Percentiles rank a stretch among this genome's conserved stretches.
Evolutionary conservation across 2,329 filamentous ascomycete genomes (phyloP).

Genomic region (Aureobasidium sp.): DNA sequence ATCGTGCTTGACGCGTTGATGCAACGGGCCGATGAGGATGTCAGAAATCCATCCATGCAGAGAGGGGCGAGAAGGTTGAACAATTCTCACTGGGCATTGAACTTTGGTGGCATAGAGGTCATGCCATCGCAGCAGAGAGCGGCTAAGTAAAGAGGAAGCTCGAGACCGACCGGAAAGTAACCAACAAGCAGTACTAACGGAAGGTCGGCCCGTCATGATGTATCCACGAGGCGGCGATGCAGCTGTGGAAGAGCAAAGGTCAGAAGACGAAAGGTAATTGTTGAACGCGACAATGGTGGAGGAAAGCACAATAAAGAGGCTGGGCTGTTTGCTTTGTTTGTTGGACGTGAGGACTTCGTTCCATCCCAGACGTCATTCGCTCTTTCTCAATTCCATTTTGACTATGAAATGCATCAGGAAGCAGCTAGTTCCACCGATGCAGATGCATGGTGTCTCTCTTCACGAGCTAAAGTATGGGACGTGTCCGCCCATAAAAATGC

Average conservation of each 20-base stretch:
- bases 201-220: background rate
- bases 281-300: background rate
- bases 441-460: background rate
- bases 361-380: background rate
- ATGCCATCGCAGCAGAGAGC: background rate
- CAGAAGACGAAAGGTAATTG: too few relatives aligned
- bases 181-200: background rate
- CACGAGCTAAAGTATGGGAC: background rate
- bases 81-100: background rate
- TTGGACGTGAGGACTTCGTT: background rate
- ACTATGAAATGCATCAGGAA: background rate
- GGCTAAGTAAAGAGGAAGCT: background rate
- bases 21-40: background rate
- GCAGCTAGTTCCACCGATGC: background rate
- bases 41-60: background rate
- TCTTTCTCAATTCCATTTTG: background rate
- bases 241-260: background rate
- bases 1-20: background rate
- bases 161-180: background rate
- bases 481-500: background rate
- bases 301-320: background rate
- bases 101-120: background rate
- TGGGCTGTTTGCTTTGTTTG: slow-evolving; percentile 10
- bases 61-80: background rate
- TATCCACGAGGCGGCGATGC: background rate